A percentile compares a stretch with the other conserved stretches of the same genome.
Evolutionary conservation across 306 rosid species (phyloP).

Genomic region (Alnus glutinosa): DNA sequence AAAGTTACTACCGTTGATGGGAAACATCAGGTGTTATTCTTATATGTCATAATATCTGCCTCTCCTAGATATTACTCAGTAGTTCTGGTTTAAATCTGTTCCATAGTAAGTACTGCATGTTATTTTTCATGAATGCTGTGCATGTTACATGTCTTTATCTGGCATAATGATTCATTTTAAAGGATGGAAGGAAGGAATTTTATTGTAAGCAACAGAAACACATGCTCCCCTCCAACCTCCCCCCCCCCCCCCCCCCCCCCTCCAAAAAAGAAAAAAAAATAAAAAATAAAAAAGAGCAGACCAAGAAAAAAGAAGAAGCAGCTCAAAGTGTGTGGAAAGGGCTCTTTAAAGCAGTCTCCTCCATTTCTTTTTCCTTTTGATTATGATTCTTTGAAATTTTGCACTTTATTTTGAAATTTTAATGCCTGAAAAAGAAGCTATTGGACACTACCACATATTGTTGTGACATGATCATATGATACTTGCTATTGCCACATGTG

Average conservation of each 20-base stretch:
- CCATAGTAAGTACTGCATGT: not conserved
- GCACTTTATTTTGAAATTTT: not conserved
- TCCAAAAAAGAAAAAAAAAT: not conserved
- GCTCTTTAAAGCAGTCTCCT: not conserved
- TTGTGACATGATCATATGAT: not conserved
- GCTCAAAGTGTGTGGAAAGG: not conserved
- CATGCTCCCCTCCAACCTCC: too few relatives aligned
- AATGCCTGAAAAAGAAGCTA: not conserved
- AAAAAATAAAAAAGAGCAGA: too few relatives aligned
- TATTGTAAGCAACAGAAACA: not conserved
- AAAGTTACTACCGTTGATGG: constrained; percentile 51
- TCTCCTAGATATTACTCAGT: constrained; percentile 10
- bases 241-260: too few relatives aligned
- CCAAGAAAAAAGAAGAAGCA: not conserved
- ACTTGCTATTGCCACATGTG: not conserved
- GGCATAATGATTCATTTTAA: not conserved
- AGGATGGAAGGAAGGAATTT: not conserved
- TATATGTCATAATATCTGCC: constrained; percentile 16
- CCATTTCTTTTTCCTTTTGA: not conserved
- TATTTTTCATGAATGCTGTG: constrained; percentile 10
- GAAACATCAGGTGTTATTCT: constrained; percentile 52
- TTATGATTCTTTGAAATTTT: not conserved
- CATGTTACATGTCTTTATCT: constrained; percentile 15
- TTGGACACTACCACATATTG: not conserved
- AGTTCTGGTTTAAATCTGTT: constrained; percentile 19